Evolutionary conservation across 495 filamentous ascomycete species (phyloP), one percentile per base, ranked within the genome.

Genomic region (Podospora pseudocomata): DNA sequence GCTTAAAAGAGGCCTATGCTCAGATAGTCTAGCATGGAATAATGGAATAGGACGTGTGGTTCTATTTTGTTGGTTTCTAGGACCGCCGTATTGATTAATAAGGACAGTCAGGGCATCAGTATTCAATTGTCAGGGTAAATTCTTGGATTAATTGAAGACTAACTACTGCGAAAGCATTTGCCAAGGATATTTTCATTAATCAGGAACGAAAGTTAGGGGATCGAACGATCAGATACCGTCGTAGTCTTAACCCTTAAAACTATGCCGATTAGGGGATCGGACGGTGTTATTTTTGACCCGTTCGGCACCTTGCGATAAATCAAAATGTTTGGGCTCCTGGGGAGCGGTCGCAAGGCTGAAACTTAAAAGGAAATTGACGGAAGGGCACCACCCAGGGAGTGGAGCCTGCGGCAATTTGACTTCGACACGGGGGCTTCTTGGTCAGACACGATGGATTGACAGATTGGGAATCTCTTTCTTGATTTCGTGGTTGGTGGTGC

Each of bases 241-340:
- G 85, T 88, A 88, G 86, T 88, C 85, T 88, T 89, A 88, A 88
- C 85, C 84, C 87, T 88, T n/a, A n/a, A 88, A 88, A 88, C 85
- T 87, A 88, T 88, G 84, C 85, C 85, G 83, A 88, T 86, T 87
- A 88, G n/a, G 85, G 85, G 86, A 88, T 89, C 84, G 85, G 86
- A 83, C 83, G 85, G 84, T 85, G 85, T 86, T 88, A 84, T 83
- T 86, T 81, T 86, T 88, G 85, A 87, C 85, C 84, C 83, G 82
- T 84, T 89, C 85, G 84, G 84, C 61, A 71, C 85, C 85, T 88
- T 88, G 87, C 85, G 83, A 88, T 84, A 88, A 89, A 89, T 88
- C 85, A 89, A 88, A 88, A 85, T 88, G 81, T 88, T 88, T 89
- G 85, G 86, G 85, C 86, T 88, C 86, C 86, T 83, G 20, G 20